Percentiles rank a stretch among this genome's conserved stretches.
Evolutionary conservation across 1,139 yeast species (phyloP).

Genomic region (Yamadazyma dendronema): DNA sequence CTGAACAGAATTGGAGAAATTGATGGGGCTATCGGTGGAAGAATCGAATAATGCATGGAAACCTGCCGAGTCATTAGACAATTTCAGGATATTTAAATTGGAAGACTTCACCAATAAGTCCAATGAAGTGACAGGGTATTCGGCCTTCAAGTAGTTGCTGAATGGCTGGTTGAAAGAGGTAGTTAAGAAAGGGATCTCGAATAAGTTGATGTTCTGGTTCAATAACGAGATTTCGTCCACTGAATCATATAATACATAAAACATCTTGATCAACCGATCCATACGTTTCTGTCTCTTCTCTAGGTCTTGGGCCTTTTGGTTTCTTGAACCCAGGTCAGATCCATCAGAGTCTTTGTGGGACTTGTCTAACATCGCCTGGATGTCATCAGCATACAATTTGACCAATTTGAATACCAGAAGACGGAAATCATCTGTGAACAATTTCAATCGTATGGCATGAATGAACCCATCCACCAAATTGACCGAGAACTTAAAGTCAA

Average conservation of each 20-base stretch:
- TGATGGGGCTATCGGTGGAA: slow-evolving; percentile 51
- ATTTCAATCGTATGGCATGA: slow-evolving; percentile 19
- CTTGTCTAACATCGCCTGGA: slow-evolving; percentile 6
- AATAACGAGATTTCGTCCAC: slow-evolving; percentile 25
- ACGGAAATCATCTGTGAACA: slow-evolving; percentile 27
- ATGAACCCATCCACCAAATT: slow-evolving; percentile 21
- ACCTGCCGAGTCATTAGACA: slow-evolving; percentile 50
- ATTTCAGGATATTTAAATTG: slow-evolving; percentile 31
- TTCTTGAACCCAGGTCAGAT: slow-evolving; percentile 1
- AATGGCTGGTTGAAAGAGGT: slow-evolving; percentile 26
- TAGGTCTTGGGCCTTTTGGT: not conserved
- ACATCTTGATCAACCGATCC: slow-evolving; percentile 10
- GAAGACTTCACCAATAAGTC: slow-evolving; percentile 30
- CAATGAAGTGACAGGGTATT: slow-evolving; percentile 27
- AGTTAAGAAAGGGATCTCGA: slow-evolving; percentile 38
- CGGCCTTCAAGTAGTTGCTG: slow-evolving; percentile 23
- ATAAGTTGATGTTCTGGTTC: slow-evolving; percentile 28
- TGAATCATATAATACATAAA: slow-evolving; percentile 13
- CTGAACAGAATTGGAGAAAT: slow-evolving; percentile 46
- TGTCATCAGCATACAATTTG: slow-evolving; percentile 14
- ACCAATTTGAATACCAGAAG: slow-evolving; percentile 26
- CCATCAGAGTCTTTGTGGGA: not conserved
- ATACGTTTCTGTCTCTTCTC: slow-evolving; percentile 3
- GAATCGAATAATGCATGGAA: slow-evolving; percentile 55
- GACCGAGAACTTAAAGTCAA: slow-evolving; percentile 23